These are phyloP conservation scores for Claviceps maximensis DNA, from an alignment of 2,329 filamentous ascomycete species.

Conservation along the genomic window DNA sequence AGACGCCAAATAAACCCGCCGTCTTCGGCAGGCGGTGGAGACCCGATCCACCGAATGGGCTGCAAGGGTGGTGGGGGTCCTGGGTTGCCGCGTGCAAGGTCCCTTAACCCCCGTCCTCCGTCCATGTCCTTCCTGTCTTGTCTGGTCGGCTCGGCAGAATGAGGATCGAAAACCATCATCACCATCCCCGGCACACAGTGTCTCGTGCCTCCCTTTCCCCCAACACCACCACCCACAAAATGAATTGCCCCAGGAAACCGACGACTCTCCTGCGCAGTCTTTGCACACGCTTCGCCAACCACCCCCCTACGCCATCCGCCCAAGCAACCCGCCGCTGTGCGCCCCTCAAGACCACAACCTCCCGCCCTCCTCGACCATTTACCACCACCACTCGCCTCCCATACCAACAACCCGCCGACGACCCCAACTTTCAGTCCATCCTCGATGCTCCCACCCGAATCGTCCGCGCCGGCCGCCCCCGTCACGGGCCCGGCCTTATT, in stretches of 20 bases:
- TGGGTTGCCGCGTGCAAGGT: too few species aligned
- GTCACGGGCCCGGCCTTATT: constrained; percentile 68
- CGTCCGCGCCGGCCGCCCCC: constrained; percentile 54
- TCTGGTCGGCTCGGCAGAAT: neutral
- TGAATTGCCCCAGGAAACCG: neutral
- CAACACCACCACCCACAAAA: neutral
- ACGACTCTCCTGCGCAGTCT: constrained; percentile 12
- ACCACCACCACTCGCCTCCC: neutral
- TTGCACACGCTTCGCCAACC: constrained; percentile 4
- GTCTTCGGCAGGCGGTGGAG: constrained; percentile 9
- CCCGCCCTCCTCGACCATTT: neutral
- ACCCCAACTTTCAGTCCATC: constrained; percentile 70
- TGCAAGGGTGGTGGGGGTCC: too few species aligned
- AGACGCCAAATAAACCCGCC: neutral
- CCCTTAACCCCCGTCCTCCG: too few species aligned
- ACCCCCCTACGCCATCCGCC: neutral
- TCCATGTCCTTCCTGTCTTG: neutral
- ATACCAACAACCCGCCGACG: constrained; percentile 47
- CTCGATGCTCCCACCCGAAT: constrained; percentile 75
- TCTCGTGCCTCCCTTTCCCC: too few species aligned
- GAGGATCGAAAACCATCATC: neutral
- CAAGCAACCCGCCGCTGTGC: neutral
- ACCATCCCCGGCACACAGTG: neutral
- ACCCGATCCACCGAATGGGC: neutral
- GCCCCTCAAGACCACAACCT: neutral